phyloP scores from a whole-genome alignment of 805 yeast genomes.

The Yarrowia porcina region DNA sequence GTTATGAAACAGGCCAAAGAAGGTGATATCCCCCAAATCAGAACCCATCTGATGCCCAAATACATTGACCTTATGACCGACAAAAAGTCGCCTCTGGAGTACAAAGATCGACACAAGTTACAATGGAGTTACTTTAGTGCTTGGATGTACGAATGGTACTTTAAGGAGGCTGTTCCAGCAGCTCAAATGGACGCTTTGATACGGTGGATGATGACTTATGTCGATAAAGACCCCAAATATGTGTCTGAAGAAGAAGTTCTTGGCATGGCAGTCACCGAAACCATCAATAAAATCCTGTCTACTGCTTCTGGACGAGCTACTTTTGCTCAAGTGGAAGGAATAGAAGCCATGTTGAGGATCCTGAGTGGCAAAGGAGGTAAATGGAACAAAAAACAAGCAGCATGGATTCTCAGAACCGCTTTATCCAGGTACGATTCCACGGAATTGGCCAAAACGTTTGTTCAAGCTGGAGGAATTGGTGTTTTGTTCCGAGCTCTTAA shows the following conservation, averaged over 20 bases:
- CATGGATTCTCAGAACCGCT: neutral
- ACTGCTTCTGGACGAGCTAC: conserved; percentile 1
- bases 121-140: too few species aligned
- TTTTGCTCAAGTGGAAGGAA: conserved; percentile 4
- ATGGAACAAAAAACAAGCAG: conserved; percentile 6
- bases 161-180: neutral
- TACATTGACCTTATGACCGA: neutral
- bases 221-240: conserved; percentile 8
- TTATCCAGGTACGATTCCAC: neutral
- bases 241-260: too few species aligned
- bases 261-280: too few species aligned
- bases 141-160: too few species aligned
- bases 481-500: conserved; percentile 3
- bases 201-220: neutral
- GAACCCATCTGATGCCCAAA: neutral
- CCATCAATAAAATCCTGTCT: too few species aligned
- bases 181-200: neutral
- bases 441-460: conserved; percentile 4
- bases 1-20: neutral
- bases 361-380: conserved; percentile 6
- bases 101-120: too few species aligned
- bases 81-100: neutral
- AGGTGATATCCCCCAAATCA: neutral
- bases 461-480: conserved; percentile 11
- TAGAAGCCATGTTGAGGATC: conserved; percentile 9